Base-by-base conservation (phyloP, 2,329 filamentous ascomycete species). In the Apiospora malaysiana region DNA sequence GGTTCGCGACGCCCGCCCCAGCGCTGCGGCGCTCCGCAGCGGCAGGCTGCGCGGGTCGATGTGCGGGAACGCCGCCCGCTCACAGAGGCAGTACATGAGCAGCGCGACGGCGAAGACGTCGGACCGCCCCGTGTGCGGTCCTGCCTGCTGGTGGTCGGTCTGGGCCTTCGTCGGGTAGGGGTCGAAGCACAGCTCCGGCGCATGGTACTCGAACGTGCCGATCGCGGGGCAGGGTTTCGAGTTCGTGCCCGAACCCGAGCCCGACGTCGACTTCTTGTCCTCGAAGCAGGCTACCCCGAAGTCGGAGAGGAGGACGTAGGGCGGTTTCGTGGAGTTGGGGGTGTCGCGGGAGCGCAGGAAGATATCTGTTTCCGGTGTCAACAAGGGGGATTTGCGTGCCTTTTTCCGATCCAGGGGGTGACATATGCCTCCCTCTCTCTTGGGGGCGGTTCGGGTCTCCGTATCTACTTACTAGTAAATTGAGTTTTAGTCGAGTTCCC, bases 331-430 rank as follows among this genome's bases (percentile, higher is more conserved):
- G 21, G 73, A 75, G 25, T 72, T 72, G 3, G 71, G 73, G 7
- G 73, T 73, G 42, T 72, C 68, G 69, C 71, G 70, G 32, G 72
- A 75, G n/a, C 71, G 69, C 18, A 76, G 69, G 71, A 76, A 73
- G 56, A 76, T 69, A 59, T 76, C 67, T 68, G 46, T 7, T 2
- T 27, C 18, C 12, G 40, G 40, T 67, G 40, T 67, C n/a, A 67
- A 45, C 12, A 1, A 12, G n/a, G 40, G n/a, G 14, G 7, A 16
- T 2, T 37, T 42, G n/a, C 27, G 56, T 63, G 27, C 8, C 27
- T 27, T 10, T 21, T 37, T 59, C 25, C 6, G 27, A 12, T 0
- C n/a, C 18, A 4, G 14, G 51, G 51, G 27, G 27, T 4, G 10
- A 27, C 5, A 8, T n/a, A n/a, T n/a, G n/a, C n/a, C 27, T 37